Percentiles rank a stretch among this genome's conserved stretches.
Evolutionary conservation across 2,329 filamentous ascomycete species (phyloP).

Genomic region (Fusarium brachygibbosum): DNA sequence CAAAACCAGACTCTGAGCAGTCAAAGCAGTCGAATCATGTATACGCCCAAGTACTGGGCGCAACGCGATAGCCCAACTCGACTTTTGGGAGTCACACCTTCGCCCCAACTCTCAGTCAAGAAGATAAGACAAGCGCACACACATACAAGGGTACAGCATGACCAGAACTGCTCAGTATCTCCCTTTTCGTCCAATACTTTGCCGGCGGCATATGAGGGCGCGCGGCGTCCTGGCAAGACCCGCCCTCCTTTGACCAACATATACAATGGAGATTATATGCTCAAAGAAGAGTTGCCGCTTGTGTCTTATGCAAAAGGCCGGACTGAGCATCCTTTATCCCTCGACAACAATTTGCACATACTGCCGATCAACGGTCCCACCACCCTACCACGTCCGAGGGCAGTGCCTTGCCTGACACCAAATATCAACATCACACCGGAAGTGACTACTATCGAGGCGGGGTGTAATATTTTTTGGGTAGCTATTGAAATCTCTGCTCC

Average conservation of each 20-base stretch:
- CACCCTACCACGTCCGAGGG: neutral
- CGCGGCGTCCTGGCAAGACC: slow-evolving; percentile 28
- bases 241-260: slow-evolving; percentile 44
- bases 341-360: neutral
- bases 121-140: slow-evolving; percentile 34
- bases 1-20: neutral
- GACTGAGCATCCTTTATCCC: neutral
- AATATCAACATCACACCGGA: slow-evolving; percentile 61
- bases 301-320: neutral
- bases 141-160: neutral
- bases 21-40: neutral
- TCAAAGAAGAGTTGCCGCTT: neutral
- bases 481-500: slow-evolving; percentile 63
- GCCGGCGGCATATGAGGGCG: slow-evolving; percentile 21
- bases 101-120: slow-evolving; percentile 32
- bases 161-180: neutral
- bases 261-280: slow-evolving; percentile 2
- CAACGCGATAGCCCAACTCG: slow-evolving; percentile 31
- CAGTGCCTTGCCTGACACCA: slow-evolving; percentile 56
- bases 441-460: slow-evolving; percentile 52
- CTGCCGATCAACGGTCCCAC: neutral
- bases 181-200: slow-evolving; percentile 23
- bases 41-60: slow-evolving; percentile 23
- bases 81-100: slow-evolving; percentile 9
- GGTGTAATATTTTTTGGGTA: slow-evolving; percentile 59